phyloP scores from a whole-genome alignment of 805 yeast species.

The Hanseniaspora guilliermondii region DNA sequence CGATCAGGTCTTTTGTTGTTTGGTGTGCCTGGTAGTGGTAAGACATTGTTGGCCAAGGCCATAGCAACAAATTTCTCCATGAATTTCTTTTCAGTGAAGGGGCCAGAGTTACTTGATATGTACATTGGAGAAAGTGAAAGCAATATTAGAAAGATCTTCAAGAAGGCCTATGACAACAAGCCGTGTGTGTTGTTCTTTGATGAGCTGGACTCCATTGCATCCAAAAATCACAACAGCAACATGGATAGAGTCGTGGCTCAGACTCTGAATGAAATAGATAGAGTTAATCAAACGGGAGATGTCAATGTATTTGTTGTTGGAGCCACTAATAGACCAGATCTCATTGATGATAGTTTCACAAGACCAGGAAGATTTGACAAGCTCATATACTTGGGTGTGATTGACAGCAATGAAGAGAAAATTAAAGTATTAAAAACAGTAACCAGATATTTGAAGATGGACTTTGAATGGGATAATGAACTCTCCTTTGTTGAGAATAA shows the following conservation, averaged over 20 bases:
- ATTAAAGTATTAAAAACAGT: conserved; percentile 73
- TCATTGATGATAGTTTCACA: conserved; percentile 82
- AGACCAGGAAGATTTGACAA: conserved; percentile 95
- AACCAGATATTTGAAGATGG: conserved; percentile 66
- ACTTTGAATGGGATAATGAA: conserved; percentile 45
- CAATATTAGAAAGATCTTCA: conserved; percentile 87
- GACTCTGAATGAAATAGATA: conserved; percentile 85
- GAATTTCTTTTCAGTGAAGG: conserved; percentile 91
- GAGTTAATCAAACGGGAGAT: conserved; percentile 65
- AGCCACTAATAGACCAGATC: conserved; percentile 95
- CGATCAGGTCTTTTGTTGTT: conserved; percentile 88
- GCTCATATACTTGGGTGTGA: conserved; percentile 82
- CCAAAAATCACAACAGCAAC: conserved; percentile 71
- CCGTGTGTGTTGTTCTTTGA: conserved; percentile 97
- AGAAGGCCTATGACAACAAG: conserved; percentile 86
- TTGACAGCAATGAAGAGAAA: conserved; percentile 85
- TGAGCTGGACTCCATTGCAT: conserved; percentile 95
- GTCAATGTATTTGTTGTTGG: conserved; percentile 94
- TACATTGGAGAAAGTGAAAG: conserved; percentile 98
- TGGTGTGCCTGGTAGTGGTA: conserved; percentile 99
- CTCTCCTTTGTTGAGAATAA: conserved; percentile 31
- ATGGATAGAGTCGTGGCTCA: conserved; percentile 98
- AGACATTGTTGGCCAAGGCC: conserved; percentile 89
- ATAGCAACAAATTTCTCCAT: conserved; percentile 91
- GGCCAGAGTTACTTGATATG: conserved; percentile 94